Evolutionary conservation across 208 protist species (phyloP).

Genomic region (Crithidia thermophila): DNA sequence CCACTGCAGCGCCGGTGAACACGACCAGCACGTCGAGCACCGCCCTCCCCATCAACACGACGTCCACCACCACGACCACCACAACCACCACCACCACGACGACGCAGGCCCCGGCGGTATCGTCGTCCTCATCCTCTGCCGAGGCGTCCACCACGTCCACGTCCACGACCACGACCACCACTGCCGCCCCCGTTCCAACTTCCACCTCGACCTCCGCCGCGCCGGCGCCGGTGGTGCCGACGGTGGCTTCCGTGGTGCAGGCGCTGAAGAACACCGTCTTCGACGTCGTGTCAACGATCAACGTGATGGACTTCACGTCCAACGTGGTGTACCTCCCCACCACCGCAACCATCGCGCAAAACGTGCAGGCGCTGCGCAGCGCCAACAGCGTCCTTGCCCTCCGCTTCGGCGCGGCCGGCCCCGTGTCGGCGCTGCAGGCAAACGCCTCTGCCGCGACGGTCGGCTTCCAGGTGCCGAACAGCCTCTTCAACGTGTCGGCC

Average conservation of each 20-base stretch:
- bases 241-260: constrained; percentile 31
- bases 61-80: constrained; percentile 19
- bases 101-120: background rate
- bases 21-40: constrained; percentile 11
- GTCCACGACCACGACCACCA: constrained; percentile 29
- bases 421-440: constrained; percentile 15
- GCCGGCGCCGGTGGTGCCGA: background rate
- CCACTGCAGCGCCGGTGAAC: constrained; percentile 2
- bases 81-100: background rate
- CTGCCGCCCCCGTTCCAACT: background rate
- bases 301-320: constrained; percentile 39
- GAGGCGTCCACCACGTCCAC: constrained; percentile 26
- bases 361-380: constrained; percentile 14
- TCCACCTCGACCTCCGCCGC: constrained; percentile 9
- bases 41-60: background rate
- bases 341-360: constrained; percentile 22
- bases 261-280: constrained; percentile 23
- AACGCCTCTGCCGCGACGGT: constrained; percentile 9
- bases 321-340: constrained; percentile 34
- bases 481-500: constrained; percentile 22
- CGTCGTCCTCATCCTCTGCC: background rate
- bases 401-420: constrained; percentile 28
- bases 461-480: constrained; percentile 28
- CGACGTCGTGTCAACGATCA: constrained; percentile 24
- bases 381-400: constrained; percentile 21